A percentile compares a stretch with the other conserved stretches of the same genome.
phyloP scores from a whole-genome alignment of 139 green algal genomes.

The Choricystis sp. region DNA sequence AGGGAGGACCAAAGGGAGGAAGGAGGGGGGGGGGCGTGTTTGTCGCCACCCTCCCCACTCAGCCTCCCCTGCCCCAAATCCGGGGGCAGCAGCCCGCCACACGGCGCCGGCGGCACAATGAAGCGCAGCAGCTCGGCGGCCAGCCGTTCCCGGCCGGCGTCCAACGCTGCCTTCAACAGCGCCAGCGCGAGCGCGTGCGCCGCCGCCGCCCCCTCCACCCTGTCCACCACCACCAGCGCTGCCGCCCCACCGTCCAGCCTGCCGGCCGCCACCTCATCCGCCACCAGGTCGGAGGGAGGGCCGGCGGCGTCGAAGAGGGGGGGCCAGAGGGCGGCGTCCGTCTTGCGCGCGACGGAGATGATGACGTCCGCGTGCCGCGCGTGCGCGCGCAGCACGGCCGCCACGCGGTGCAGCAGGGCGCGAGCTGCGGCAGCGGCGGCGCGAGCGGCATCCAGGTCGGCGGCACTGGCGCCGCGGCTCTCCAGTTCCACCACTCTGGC shows the following conservation, averaged over 20 bases:
- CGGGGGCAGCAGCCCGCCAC: no score
- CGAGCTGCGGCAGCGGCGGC: not conserved
- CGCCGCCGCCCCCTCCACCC: slow-evolving; percentile 39
- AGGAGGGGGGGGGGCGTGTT: no score
- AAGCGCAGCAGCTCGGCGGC: slow-evolving; percentile 65
- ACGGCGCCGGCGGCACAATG: slow-evolving; percentile 37
- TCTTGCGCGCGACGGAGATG: slow-evolving; percentile 88
- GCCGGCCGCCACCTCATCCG: slow-evolving; percentile 39
- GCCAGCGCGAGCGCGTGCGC: slow-evolving; percentile 41
- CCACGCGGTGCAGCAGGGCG: slow-evolving; percentile 9
- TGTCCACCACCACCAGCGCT: slow-evolving; percentile 64
- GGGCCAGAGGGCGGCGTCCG: slow-evolving; percentile 76
- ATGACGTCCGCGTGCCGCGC: slow-evolving; percentile 68
- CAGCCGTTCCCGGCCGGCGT: slow-evolving; percentile 41
- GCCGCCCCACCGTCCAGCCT: slow-evolving; percentile 37
- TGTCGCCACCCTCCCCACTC: no score
- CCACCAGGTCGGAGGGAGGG: slow-evolving; percentile 37
- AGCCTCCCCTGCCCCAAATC: no score
- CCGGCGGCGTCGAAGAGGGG: slow-evolving; percentile 79
- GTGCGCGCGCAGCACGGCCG: no score
- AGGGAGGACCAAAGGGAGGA: no score
- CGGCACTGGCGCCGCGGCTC: no score
- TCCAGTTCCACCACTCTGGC: no score
- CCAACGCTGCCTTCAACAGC: slow-evolving; percentile 39
- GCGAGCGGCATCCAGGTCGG: not conserved